Conservation (phyloP, 2,329 filamentous ascomycete genomes). For the Penicillium sp. region DNA sequence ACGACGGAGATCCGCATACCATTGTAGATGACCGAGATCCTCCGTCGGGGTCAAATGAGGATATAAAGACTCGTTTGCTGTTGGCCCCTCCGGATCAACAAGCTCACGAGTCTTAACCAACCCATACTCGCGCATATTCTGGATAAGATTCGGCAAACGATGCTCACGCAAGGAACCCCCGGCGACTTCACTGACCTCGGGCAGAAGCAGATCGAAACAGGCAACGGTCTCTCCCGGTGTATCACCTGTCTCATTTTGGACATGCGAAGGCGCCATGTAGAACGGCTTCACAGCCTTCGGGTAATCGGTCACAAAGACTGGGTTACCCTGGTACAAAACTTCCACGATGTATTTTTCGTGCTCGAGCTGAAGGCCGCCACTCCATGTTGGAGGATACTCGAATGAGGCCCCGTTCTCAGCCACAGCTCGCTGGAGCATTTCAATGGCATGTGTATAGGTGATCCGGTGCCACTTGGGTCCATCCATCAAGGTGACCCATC, state of each 20-base stretch:
- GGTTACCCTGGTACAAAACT: conserved; percentile 64
- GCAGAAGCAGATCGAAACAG: conserved; percentile 88
- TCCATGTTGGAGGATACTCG: conserved; percentile 70
- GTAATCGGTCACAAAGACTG: conserved; percentile 92
- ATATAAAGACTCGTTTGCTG: conserved; percentile 32
- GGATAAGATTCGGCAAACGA: conserved; percentile 67
- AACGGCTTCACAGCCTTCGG: conserved; percentile 90
- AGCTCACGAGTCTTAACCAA: conserved; percentile 50
- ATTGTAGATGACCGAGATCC: conserved; percentile 64
- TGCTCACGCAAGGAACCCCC: conserved; percentile 91
- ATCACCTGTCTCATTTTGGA: conserved; percentile 8
- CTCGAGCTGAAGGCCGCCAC: conserved; percentile 79
- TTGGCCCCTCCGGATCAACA: conserved; percentile 22
- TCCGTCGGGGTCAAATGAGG: conserved; percentile 43
- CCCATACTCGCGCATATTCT: conserved; percentile 72
- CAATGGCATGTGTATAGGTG: conserved; percentile 79
- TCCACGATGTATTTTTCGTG: conserved; percentile 88
- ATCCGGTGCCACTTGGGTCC: conserved; percentile 72
- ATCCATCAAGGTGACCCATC: conserved; percentile 72
- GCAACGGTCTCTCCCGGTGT: conserved; percentile 65
- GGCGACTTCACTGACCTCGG: conserved; percentile 82
- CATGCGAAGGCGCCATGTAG: conserved; percentile 71
- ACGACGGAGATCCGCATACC: conserved; percentile 86
- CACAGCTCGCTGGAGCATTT: conserved; percentile 65
- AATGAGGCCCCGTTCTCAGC: conserved; percentile 60